Percentiles rank a stretch among this genome's conserved stretches.
Conservation (phyloP, 2,329 filamentous ascomycete species). For the Phoma sp. region DNA sequence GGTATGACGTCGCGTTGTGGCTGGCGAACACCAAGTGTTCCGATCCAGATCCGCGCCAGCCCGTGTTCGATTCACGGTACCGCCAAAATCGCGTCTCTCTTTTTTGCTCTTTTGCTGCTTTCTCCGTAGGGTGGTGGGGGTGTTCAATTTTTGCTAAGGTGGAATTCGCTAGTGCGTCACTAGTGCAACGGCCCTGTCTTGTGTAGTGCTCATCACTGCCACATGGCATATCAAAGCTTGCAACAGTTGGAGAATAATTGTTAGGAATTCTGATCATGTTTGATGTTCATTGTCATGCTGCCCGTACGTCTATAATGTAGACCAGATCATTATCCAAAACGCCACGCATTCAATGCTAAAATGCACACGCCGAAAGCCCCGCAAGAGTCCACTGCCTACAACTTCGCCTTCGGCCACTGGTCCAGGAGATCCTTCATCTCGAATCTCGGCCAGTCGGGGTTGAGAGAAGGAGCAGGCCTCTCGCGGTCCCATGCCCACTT, state of each 20-base stretch:
- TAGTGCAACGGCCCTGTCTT: neutral
- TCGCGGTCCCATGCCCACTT: conserved; percentile 70
- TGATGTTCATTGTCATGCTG: neutral
- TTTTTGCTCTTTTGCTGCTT: neutral
- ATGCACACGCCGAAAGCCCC: conserved; percentile 2
- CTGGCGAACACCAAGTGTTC: conserved; percentile 30
- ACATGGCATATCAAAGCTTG: neutral
- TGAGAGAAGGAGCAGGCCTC: conserved; percentile 57
- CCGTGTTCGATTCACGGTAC: conserved; percentile 45
- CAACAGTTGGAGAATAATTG: neutral
- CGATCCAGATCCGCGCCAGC: conserved; percentile 45
- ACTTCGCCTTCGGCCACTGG: conserved; percentile 37
- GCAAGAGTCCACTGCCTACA: conserved; percentile 19
- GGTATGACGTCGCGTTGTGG: conserved; percentile 51
- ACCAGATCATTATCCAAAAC: neutral
- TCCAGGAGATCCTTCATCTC: conserved; percentile 63
- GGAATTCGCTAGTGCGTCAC: neutral
- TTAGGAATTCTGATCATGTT: neutral
- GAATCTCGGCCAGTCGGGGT: conserved; percentile 62
- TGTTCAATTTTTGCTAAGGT: conserved; percentile 2
- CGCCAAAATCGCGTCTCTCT: conserved; percentile 18
- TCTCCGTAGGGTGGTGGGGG: neutral
- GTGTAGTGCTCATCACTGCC: neutral
- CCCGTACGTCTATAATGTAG: neutral
- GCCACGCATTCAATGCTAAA: conserved; percentile 13